These are phyloP conservation scores for Hypoxylon sp. DNA, from an alignment of 2,329 filamentous ascomycete species.

Conservation along the genomic window DNA sequence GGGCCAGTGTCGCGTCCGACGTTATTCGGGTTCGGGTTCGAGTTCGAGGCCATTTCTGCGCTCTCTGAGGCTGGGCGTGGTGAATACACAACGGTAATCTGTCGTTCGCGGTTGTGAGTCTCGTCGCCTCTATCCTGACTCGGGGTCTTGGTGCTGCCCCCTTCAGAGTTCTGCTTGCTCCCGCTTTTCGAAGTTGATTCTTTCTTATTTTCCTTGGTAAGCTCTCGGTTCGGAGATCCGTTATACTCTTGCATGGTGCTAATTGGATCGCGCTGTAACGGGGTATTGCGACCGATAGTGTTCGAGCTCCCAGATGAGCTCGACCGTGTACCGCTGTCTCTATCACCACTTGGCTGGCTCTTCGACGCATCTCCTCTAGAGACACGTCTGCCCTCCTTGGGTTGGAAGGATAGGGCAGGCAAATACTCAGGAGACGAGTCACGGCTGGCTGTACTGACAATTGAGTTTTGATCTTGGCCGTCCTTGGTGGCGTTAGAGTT, in stretches of 20 bases:
- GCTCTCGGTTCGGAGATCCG: too few species aligned
- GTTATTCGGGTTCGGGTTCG: too few species aligned
- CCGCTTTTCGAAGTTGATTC: too few species aligned
- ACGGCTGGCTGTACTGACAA: background rate
- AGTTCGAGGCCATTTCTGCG: background rate
- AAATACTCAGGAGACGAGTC: background rate
- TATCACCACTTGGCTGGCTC: background rate
- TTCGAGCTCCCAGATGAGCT: background rate
- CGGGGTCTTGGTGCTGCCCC: background rate
- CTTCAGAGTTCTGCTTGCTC: background rate
- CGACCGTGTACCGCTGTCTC: background rate
- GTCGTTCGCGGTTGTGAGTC: background rate
- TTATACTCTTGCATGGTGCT: too few species aligned
- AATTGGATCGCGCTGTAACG: too few species aligned
- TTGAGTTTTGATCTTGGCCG: background rate
- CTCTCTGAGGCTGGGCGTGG: background rate
- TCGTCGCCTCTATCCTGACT: background rate
- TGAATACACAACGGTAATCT: background rate
- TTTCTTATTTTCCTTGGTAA: too few species aligned
- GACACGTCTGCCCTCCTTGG: background rate
- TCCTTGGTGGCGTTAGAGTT: background rate
- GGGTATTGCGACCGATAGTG: too few species aligned
- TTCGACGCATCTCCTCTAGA: background rate
- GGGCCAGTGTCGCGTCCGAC: too few species aligned
- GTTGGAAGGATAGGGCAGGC: background rate